These are phyloP conservation scores for Lomentospora prolificans DNA, from an alignment of 2,329 filamentous ascomycete genomes.

Conservation along the genomic window DNA sequence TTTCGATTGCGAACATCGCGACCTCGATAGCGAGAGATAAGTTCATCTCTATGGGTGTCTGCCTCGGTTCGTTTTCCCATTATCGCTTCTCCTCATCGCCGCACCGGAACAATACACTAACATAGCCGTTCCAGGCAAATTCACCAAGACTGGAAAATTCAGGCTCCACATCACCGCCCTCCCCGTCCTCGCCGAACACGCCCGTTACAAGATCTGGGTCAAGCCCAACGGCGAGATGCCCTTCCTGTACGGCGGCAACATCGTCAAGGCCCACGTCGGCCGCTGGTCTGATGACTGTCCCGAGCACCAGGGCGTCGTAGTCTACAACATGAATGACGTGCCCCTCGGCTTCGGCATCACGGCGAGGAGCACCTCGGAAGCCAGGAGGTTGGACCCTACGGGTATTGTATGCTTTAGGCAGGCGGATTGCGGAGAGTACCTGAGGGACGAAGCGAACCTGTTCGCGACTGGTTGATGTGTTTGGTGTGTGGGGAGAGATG, in stretches of 20 bases:
- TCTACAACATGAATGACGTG: constrained; percentile 86
- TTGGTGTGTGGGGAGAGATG: not conserved
- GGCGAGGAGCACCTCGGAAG: constrained; percentile 76
- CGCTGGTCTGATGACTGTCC: constrained; percentile 86
- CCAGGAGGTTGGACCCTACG: constrained; percentile 77
- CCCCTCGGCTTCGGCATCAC: constrained; percentile 91
- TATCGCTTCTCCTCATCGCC: not conserved
- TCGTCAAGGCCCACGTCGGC: constrained; percentile 63
- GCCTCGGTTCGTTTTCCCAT: constrained; percentile 44
- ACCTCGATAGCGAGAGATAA: constrained; percentile 74
- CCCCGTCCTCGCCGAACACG: constrained; percentile 80
- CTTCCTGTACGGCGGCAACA: constrained; percentile 87
- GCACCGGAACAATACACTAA: constrained; percentile 9
- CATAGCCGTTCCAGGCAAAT: constrained; percentile 52
- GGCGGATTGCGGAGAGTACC: constrained; percentile 87
- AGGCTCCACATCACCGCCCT: constrained; percentile 84
- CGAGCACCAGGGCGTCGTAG: constrained; percentile 83
- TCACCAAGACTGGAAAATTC: constrained; percentile 96
- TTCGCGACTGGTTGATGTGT: constrained; percentile 41
- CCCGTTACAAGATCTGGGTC: constrained; percentile 94
- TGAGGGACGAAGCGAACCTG: constrained; percentile 68
- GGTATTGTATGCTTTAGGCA: constrained; percentile 84
- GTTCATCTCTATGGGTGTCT: constrained; percentile 80
- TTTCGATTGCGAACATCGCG: constrained; percentile 83
- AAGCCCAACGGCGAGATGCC: constrained; percentile 96